A percentile compares a stretch with the other conserved stretches of the same genome.
phyloP scores from a whole-genome alignment of 352 stramenopile species.

The Pythium biforme region DNA sequence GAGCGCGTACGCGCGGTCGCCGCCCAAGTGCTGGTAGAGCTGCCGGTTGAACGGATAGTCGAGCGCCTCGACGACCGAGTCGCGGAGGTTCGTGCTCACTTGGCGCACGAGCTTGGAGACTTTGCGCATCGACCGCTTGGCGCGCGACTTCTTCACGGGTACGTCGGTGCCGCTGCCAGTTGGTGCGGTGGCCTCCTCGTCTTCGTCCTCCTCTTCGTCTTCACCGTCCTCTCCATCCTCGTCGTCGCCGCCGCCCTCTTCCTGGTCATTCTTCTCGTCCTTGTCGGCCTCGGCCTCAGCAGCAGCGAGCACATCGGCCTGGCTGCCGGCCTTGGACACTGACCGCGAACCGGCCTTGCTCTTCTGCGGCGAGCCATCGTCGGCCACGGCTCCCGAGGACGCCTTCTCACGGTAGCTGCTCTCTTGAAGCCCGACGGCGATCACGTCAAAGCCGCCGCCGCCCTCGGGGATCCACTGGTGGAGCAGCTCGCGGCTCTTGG shows the following conservation, averaged over 20 bases:
- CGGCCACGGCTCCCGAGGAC: neutral
- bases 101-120: conserved; percentile 61
- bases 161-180: conserved; percentile 28
- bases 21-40: conserved; percentile 58
- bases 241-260: conserved; percentile 3
- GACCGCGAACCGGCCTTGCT: conserved; percentile 23
- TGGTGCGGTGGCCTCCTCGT: conserved; percentile 25
- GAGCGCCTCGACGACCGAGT: conserved; percentile 50
- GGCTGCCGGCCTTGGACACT: conserved; percentile 11
- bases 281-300: conserved; percentile 28
- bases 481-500: conserved; percentile 49
- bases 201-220: conserved; percentile 28
- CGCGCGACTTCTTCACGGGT: conserved; percentile 59
- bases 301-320: neutral
- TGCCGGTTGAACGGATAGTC: conserved; percentile 73
- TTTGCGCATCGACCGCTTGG: conserved; percentile 71
- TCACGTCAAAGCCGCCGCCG: conserved; percentile 81
- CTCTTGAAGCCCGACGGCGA: conserved; percentile 82
- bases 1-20: conserved; percentile 40
- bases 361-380: conserved; percentile 5
- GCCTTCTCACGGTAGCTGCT: conserved; percentile 69
- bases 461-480: conserved; percentile 71
- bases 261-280: conserved; percentile 3
- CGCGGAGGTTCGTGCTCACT: conserved; percentile 64
- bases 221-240: conserved; percentile 7